Percentiles rank a stretch among this genome's conserved stretches.
These are phyloP conservation scores for Aureobasidium mangrovei DNA, from an alignment of 2,329 filamentous ascomycete genomes.

Conservation along the genomic window DNA sequence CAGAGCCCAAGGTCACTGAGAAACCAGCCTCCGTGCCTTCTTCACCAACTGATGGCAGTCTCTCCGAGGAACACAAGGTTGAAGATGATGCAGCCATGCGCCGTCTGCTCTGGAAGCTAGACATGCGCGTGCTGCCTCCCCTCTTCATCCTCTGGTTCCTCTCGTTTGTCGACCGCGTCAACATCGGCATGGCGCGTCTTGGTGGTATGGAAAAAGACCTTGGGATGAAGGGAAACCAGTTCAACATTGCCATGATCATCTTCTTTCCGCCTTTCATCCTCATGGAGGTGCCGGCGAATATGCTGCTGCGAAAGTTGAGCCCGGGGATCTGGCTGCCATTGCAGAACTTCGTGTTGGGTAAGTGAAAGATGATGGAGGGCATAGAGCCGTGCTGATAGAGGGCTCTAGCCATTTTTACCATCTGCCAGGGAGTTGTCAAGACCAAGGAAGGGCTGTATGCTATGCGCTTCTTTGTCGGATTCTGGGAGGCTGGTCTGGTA, in stretches of 20 bases:
- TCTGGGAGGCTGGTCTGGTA: too few species aligned
- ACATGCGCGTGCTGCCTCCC: constrained; percentile 30
- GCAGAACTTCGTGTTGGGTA: constrained; percentile 28
- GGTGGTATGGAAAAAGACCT: constrained; percentile 31
- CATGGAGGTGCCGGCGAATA: constrained; percentile 26
- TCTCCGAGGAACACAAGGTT: too few species aligned
- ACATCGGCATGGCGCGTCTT: constrained; percentile 17
- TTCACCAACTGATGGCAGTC: too few species aligned
- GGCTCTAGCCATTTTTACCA: too few species aligned
- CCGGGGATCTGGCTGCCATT: constrained; percentile 28
- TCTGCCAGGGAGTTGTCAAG: too few species aligned
- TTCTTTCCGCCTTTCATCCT: constrained; percentile 28
- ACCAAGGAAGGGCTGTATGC: too few species aligned
- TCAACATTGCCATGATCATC: constrained; percentile 31
- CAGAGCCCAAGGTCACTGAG: too few species aligned
- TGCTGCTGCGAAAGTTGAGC: constrained; percentile 28
- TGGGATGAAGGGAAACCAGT: constrained; percentile 28
- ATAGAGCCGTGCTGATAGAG: too few species aligned
- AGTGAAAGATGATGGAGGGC: too few species aligned
- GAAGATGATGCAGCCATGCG: not conserved
- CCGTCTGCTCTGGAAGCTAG: not conserved
- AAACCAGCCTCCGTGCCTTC: too few species aligned
- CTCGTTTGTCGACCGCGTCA: constrained; percentile 9
- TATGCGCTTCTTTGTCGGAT: too few species aligned
- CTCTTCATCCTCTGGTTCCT: constrained; percentile 36